These are phyloP conservation scores for Trametes punicea DNA, from an alignment of 768 basidiomycete genomes.

Conservation along the genomic window DNA sequence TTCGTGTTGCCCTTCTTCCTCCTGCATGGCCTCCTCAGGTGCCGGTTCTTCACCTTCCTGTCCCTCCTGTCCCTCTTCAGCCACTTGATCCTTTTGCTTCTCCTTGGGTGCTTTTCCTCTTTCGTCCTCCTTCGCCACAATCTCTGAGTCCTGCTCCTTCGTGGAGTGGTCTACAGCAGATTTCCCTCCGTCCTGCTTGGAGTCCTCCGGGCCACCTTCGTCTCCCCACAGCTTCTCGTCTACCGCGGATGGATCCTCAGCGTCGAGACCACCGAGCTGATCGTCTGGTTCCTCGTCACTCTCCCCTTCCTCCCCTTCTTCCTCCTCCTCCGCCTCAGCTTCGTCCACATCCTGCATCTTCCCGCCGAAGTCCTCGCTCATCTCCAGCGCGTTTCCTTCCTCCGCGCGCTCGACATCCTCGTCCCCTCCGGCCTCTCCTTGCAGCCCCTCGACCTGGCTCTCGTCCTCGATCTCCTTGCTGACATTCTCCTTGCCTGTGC, in stretches of 20 bases:
- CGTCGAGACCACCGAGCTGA: conserved; percentile 77
- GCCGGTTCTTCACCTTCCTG: conserved; percentile 24
- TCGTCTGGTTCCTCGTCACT: conserved; percentile 75
- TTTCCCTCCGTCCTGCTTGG: conserved; percentile 51
- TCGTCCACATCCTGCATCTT: conserved; percentile 81
- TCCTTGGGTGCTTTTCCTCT: conserved; percentile 9
- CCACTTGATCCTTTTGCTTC: conserved; percentile 31
- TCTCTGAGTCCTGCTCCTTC: conserved; percentile 55
- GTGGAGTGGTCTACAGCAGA: conserved; percentile 59
- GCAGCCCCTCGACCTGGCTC: conserved; percentile 91
- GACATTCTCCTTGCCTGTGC: conserved; percentile 78
- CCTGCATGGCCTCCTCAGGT: conserved; percentile 21
- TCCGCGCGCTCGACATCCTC: conserved; percentile 47
- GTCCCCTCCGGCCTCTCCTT: conserved; percentile 55
- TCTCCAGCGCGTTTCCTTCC: conserved; percentile 81
- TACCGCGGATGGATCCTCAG: conserved; percentile 74
- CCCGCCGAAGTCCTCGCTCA: conserved; percentile 88
- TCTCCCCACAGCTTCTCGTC: conserved; percentile 99
- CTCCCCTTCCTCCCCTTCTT: conserved; percentile 46
- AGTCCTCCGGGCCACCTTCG: conserved; percentile 56
- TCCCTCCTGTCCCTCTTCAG: conserved; percentile 4
- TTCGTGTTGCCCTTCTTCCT: conserved; percentile 12
- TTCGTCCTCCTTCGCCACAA: conserved; percentile 75
- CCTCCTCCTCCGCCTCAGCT: conserved; percentile 46
- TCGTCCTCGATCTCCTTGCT: conserved; percentile 96